Base-by-base conservation (phyloP, 1,139 yeast genomes). In the Pichia sp. region DNA sequence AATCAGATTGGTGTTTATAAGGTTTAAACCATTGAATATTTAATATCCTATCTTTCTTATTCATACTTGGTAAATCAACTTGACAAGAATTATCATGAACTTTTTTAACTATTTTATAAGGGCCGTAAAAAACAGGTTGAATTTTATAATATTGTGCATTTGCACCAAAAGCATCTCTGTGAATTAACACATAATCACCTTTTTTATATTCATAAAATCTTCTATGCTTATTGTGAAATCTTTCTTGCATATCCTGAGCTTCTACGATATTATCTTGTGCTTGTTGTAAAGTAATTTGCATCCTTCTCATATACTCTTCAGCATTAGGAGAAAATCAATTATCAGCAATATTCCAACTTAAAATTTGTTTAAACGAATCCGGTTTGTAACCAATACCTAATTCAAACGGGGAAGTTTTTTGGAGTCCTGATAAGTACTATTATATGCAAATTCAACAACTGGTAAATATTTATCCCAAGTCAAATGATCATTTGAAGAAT, bases 1-100 rank as follows among this genome's bases (percentile, higher is more conserved):
- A 34, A 25, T 27, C 14, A 25, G 22, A 16, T 6, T 16, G 42
- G 14, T 13, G 18, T 10, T 44, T n/a, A 25, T 19, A 45, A 7
- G n/a, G 25, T 45, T 45, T 45, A 11, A 45, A 45, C 43, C 34
- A 45, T 14, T 45, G 25, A 11, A 45, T 22, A 28, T 45, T 27
- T 11, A 45, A 28, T 6, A 29, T 19, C 5, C 34, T 16, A 14
- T 38, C 43, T 38, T 39, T 36, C 14, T 19, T 44, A 38, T 38
- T 28, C 6, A 18, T 36, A 18, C 3, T 38, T 8, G 31, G 31
- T 33, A 41, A 18, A 22, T 31, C 46, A 13, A 44, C 46, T 14
- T 44, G 39, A 25, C 31, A 44, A 10, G 46, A 28, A 44, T 31
- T 44, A 19, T 44, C 39, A 25, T 31, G 16, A 5, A 22, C 10